Conservation (phyloP, 768 basidiomycete genomes). For the Rubroboletus pulcherrimus region DNA sequence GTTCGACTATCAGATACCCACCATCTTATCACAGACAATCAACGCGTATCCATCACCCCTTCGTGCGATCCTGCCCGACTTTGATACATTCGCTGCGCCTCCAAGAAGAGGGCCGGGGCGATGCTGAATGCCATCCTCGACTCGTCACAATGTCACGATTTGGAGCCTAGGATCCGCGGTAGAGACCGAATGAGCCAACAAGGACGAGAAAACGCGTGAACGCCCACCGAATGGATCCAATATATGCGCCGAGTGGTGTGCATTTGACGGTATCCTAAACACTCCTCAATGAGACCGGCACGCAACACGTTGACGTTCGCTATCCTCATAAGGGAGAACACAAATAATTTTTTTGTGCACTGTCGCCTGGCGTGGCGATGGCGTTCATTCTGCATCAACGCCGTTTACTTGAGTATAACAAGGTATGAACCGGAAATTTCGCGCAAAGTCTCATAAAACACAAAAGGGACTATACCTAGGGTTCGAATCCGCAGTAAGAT, state of each 20-base stretch:
- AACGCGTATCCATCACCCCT: background rate
- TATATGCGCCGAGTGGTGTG: background rate
- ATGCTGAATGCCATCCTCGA: slow-evolving; percentile 15
- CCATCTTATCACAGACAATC: slow-evolving; percentile 6
- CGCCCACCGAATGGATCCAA: background rate
- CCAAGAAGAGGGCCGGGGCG: background rate
- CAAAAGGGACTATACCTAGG: slow-evolving; percentile 5
- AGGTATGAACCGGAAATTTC: slow-evolving; percentile 16
- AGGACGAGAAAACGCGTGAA: background rate
- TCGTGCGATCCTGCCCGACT: background rate
- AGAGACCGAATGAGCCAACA: slow-evolving; percentile 3
- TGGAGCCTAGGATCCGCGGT: slow-evolving; percentile 26
- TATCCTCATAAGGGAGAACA: background rate
- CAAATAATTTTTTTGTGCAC: background rate
- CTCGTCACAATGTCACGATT: slow-evolving; percentile 24
- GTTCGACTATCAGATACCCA: slow-evolving; percentile 27
- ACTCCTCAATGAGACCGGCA: background rate
- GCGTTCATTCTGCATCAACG: slow-evolving; percentile 12
- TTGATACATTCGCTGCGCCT: background rate
- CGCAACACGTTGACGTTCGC: background rate
- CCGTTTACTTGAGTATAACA: slow-evolving; percentile 12
- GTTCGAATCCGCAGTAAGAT: background rate
- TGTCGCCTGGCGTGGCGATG: background rate
- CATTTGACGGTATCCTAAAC: background rate
- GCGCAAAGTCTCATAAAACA: background rate